phyloP scores from a whole-genome alignment of 805 yeast species.

The Candida taoyuanica region DNA sequence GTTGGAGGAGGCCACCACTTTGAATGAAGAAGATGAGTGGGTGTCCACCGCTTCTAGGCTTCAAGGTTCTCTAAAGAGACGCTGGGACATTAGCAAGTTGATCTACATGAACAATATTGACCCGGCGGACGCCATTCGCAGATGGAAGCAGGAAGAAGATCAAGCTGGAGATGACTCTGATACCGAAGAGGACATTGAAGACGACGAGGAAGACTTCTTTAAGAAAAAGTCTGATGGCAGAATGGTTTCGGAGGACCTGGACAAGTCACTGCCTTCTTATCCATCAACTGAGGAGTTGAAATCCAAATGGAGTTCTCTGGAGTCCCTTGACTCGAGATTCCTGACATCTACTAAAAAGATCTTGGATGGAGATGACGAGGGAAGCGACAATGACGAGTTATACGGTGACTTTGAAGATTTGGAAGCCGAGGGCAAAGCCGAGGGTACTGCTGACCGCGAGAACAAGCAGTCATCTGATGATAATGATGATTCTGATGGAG shows the following conservation, averaged over 20 bases:
- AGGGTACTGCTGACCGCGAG: constrained; percentile 8
- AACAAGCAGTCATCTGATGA: constrained; percentile 13
- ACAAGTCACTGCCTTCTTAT: constrained; percentile 33
- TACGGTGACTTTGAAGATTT: constrained; percentile 57
- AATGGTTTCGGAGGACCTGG: constrained; percentile 32
- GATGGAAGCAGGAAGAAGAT: constrained; percentile 60
- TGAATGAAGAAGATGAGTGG: constrained; percentile 39
- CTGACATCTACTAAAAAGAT: constrained; percentile 48
- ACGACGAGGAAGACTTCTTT: constrained; percentile 50
- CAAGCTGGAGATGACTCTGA: constrained; percentile 41
- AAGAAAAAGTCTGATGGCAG: constrained; percentile 42
- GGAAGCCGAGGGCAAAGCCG: constrained; percentile 31
- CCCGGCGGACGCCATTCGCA: constrained; percentile 63
- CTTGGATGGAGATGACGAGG: constrained; percentile 29
- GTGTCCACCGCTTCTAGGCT: constrained; percentile 54
- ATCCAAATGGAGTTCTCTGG: constrained; percentile 39
- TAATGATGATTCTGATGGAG: constrained; percentile 32
- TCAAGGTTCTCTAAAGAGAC: constrained; percentile 45
- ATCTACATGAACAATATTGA: constrained; percentile 74
- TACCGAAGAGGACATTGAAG: constrained; percentile 35
- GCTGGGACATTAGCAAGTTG: constrained; percentile 78
- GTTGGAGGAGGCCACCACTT: constrained; percentile 50
- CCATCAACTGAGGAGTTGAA: constrained; percentile 40
- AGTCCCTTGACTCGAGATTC: constrained; percentile 41
- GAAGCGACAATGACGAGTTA: constrained; percentile 42